phyloP scores from a whole-genome alignment of 306 rosid genomes.

The Dalbergia cultrata region DNA sequence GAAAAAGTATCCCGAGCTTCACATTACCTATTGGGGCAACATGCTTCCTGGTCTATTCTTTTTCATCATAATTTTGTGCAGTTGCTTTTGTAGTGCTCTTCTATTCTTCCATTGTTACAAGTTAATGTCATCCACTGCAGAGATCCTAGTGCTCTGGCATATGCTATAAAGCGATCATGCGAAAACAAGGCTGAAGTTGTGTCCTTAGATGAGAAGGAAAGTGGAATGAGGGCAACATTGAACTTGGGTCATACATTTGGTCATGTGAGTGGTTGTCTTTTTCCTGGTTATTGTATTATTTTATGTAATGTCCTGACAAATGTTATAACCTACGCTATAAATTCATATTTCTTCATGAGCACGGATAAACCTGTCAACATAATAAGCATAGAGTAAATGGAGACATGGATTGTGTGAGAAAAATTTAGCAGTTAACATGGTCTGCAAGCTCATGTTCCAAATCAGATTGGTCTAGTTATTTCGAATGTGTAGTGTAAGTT shows the following conservation, averaged over 20 bases:
- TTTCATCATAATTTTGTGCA: conserved; percentile 30
- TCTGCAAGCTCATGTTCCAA: conserved; percentile 6
- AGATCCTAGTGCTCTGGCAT: conserved; percentile 83
- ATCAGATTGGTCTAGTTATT: conserved; percentile 25
- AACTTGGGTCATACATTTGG: conserved; percentile 99
- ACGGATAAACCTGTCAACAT: conserved; percentile 1
- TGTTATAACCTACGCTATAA: conserved; percentile 11
- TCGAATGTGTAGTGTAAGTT: conserved; percentile 10
- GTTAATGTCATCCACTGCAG: conserved; percentile 55
- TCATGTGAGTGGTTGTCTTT: conserved; percentile 68
- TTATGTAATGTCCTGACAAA: not conserved
- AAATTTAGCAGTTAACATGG: not conserved
- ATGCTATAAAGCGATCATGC: conserved; percentile 95
- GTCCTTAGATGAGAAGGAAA: conserved; percentile 91
- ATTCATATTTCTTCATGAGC: not conserved
- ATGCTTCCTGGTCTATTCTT: conserved; percentile 6
- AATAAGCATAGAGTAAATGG: not conserved
- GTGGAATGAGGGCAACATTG: conserved; percentile 94
- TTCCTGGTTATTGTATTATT: conserved; percentile 40
- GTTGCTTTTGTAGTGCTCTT: conserved; percentile 12
- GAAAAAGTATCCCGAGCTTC: conserved; percentile 27
- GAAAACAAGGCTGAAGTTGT: conserved; percentile 98
- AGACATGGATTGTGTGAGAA: conserved; percentile 21
- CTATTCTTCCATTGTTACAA: conserved; percentile 30
- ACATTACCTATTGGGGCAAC: not conserved